Evolutionary conservation across 768 basidiomycete genomes (phyloP), one percentile per base, ranked within the genome.

Genomic region (Solioccasus polychromus): DNA sequence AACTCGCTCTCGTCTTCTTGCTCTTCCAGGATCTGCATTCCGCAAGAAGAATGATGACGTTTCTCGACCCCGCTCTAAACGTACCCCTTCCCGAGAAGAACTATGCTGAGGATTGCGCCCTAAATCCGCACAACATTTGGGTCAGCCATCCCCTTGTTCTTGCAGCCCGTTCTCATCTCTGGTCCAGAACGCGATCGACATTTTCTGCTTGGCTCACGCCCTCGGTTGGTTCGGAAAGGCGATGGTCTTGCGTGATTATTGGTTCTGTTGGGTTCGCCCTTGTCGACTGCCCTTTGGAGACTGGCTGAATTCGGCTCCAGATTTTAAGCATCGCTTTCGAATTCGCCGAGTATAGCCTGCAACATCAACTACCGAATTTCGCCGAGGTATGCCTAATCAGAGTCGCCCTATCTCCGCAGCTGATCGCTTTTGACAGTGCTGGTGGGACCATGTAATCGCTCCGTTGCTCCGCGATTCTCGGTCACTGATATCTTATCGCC

Each of bases 171-270:
- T 23, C 43, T 29, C 44, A 24, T 20, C 24, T 39, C 34, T 40
- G 32, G n/a, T n/a, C 3, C 2, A 91, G 86, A 77, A 85, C 58
- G 86, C 90, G 4, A 63, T 93, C 24, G 90, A 93, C 60, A 83
- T 92, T 44, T 93, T 93, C 62, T 92, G 89, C 58, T 54, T 92
- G 15, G 90, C 90, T 23, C 90, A 93, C 62, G 70, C 88, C 30
- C 62, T 92, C 38, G 90, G 90, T 5, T 93, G 90, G 90, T 92
- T 90, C 62, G 89, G 90, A 34, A 93, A 93, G 65, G 90, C 91
- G 4, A 77, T 92, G 75, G 85, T 93, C 54, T 66, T 93, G 59
- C 80, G 91, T 19, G 91, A 93, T 59, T 92, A 93, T 59, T 92
- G 90, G 90, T 92, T 92, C 60, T 92, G 91, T 59, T 92, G 91